A percentile compares a stretch with the other conserved stretches of the same genome.
Conservation (phyloP, 257 asterid genomes). For the Forsythia suspensa region DNA sequence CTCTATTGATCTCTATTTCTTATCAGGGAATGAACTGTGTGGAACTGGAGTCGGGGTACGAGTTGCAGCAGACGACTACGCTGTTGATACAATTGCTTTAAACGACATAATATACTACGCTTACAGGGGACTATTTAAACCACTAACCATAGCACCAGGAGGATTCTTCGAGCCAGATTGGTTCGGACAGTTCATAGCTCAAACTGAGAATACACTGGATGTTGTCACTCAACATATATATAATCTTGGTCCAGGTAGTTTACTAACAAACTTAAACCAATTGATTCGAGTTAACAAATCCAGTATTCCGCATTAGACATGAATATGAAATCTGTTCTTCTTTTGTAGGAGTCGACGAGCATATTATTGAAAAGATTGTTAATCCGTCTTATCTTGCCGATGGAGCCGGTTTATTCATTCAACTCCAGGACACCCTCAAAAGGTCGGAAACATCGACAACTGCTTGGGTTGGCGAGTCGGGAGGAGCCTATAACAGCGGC, state of each 20-base stretch:
- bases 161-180: conserved; percentile 42
- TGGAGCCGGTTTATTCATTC: conserved; percentile 41
- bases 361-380: conserved; percentile 62
- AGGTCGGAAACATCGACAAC: conserved; percentile 42
- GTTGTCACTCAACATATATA: conserved; percentile 41
- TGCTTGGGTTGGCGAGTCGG: conserved; percentile 87
- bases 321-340: neutral
- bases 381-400: conserved; percentile 61
- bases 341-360: conserved; percentile 55
- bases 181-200: conserved; percentile 31
- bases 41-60: conserved; percentile 39
- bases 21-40: conserved; percentile 41
- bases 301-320: neutral
- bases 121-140: conserved; percentile 30
- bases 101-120: conserved; percentile 29
- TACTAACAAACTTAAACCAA: neutral
- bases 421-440: conserved; percentile 38
- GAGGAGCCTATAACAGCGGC: conserved; percentile 81
- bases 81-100: conserved; percentile 27
- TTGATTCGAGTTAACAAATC: neutral
- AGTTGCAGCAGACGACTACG: conserved; percentile 34
- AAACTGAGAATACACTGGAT: conserved; percentile 31
- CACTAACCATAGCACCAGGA: conserved; percentile 41
- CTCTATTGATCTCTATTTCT: neutral
- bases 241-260: conserved; percentile 40